Base-by-base conservation (phyloP, 257 asterid species). In the Nicotiana knightiana region DNA sequence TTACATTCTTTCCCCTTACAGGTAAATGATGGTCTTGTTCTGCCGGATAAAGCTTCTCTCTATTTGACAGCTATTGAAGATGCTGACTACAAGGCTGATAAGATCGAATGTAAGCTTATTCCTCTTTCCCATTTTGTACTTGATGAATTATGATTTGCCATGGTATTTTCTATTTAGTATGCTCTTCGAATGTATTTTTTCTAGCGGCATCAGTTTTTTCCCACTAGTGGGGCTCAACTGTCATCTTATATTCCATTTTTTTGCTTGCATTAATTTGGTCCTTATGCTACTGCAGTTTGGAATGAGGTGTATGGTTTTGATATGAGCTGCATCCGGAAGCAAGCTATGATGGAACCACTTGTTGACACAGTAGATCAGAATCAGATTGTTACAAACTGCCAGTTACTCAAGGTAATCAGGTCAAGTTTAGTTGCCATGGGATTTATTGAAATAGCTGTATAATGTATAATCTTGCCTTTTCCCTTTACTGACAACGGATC, bases 291-390 rank as follows among this genome's bases (percentile, higher is more conserved):
- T 84, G 82, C 97, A 94, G 98, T 91, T 83, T 93, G 97, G 97
- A 93, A 96, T 86, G 85, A 83, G 86, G 98, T 94, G 3, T 96
- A 93, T 48, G 99, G 99, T 80, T 96, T 94, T 81, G 91, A 96
- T 84, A 96, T 96, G 99, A 96, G 97, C 90, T 96, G 99, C 90
- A 93, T 96, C 46, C 88, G 98, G 91, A 94, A 94, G 92, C 98
- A 88, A 85, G 85, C 97, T 82, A 92, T 96, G 79, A 55, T 84
- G 84, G 99, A 96, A 84, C 99, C 99, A 75, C 95, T 96, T 82
- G 98, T 96, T 81, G 99, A 96, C 90, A 92, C 90, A 8, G 99
- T 96, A 12, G 97, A 96, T 66, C 94, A 91, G 90, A 93, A 93
- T 26, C 99, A 96, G 90, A 90, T 96, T 82, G 99, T 93, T 79